Evolutionary conservation across 106 monocot species (phyloP), one percentile per base, ranked within the genome.

Genomic region (Phalaenopsis equestris): DNA sequence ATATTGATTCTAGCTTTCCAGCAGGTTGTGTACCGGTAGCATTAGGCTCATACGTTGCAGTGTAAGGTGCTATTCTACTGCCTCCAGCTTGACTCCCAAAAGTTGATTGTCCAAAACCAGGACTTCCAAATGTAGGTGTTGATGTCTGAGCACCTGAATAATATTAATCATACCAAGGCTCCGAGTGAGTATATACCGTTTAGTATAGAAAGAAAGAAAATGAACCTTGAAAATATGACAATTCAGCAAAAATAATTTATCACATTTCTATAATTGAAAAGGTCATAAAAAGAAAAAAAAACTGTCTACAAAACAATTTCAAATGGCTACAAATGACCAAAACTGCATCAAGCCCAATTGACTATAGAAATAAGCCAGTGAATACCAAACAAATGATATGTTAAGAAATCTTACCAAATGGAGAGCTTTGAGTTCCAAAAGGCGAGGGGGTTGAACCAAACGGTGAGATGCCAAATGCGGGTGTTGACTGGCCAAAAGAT

Each of bases 1-100:
- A 98, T 80, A 98, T 93, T 24, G 98, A 98, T 55, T 98, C 98
- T 76, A 98, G 70, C 83, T 94, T 98, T 73, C 88, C 94, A 83
- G 91, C 79, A 82, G 91, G 76, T 70, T 83, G 87, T 42, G 89
- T 79, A 43, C 90, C 84, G 49, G 42, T 85, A 64, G 81, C 88
- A 87, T 90, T 94, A 57, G 74, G 73, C 72, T 97, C 97, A 64
- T 86, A 79, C 76, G 94, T 94, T 76, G 92, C 77, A 70, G 84
- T 75, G 75, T 89, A 97, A 56, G 90, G 73, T 78, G 86, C 87
- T 75, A 85, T 73, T 82, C 96, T 85, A 83, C 79, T 96, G 76
- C 96, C 96, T n/a, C 82, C 89, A 47, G 77, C 82, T 84, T 91
- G 93, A 15, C 76, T 83, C 19, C 89, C 92, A 58, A 86, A 86